Evolutionary conservation across 345 rosid species (phyloP).

Genomic region (Arabidopsis thaliana): DNA sequence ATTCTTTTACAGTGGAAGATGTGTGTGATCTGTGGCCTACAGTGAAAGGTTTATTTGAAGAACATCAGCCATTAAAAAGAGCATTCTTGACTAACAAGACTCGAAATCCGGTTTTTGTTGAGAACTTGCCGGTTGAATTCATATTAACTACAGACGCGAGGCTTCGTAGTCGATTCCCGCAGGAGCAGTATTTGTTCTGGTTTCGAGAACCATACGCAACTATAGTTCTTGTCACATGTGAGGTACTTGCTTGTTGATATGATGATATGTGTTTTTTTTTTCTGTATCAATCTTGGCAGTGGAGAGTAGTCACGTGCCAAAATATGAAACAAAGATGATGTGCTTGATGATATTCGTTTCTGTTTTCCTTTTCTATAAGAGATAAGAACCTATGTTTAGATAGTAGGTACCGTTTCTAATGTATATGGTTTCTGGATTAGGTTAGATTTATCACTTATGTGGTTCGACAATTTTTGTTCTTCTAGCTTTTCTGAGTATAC

Average conservation of each 20-base stretch:
- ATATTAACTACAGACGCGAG: constrained; percentile 90
- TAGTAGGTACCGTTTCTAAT: neutral
- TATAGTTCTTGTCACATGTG: constrained; percentile 90
- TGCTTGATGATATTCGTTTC: constrained; percentile 7
- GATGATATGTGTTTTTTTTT: neutral
- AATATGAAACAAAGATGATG: neutral
- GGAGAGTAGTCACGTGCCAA: constrained; percentile 18
- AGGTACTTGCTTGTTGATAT: constrained; percentile 57
- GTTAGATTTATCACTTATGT: constrained; percentile 6
- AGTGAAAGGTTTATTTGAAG: constrained; percentile 72
- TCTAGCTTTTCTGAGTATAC: constrained; percentile 16
- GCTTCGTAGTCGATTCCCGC: constrained; percentile 92
- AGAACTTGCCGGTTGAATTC: constrained; percentile 78
- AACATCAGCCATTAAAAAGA: constrained; percentile 68
- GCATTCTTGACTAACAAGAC: constrained; percentile 87
- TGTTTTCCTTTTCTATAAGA: constrained; percentile 6
- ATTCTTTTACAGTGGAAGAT: constrained; percentile 74
- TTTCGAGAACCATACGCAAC: constrained; percentile 95
- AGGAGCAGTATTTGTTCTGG: constrained; percentile 85
- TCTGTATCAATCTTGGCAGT: constrained; percentile 11
- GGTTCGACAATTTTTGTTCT: neutral
- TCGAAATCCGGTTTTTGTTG: constrained; percentile 78
- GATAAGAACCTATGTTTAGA: constrained; percentile 6
- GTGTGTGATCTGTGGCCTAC: constrained; percentile 94
- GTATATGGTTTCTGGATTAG: constrained; percentile 2